These are phyloP conservation scores for Cunninghamia lanceolata DNA, from an alignment of 75 land plant species.

Conservation along the genomic window DNA sequence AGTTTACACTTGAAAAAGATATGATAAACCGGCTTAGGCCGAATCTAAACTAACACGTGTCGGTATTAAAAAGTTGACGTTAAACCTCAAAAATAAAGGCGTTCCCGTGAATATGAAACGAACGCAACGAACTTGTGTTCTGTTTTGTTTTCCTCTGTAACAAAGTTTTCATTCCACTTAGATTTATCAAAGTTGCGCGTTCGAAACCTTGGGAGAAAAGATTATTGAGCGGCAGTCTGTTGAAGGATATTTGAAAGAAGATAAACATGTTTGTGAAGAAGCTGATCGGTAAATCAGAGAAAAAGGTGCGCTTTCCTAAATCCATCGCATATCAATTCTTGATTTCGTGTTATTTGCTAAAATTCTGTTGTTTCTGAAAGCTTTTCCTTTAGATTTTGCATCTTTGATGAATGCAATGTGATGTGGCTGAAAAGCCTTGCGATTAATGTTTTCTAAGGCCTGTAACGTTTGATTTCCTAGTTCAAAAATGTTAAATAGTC, in stretches of 20 bases:
- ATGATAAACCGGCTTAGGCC: too few species aligned
- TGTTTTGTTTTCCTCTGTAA: not conserved
- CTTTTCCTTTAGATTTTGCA: not conserved
- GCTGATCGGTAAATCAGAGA: slow-evolving; percentile 8
- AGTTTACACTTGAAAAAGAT: too few species aligned
- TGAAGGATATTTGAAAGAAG: not conserved
- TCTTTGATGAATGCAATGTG: not conserved
- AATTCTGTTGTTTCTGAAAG: not conserved
- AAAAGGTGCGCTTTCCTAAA: not conserved
- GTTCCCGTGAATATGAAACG: too few species aligned
- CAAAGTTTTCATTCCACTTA: not conserved
- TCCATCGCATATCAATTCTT: not conserved
- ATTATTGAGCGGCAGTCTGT: not conserved
- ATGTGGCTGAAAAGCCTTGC: not conserved
- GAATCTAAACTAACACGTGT: too few species aligned
- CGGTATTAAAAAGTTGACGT: too few species aligned
- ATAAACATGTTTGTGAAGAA: slow-evolving; percentile 10
- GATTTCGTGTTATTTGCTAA: not conserved
- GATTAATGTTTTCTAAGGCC: not conserved
- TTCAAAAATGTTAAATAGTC: not conserved
- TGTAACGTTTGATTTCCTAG: not conserved
- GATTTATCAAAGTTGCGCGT: not conserved
- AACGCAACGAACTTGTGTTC: too few species aligned
- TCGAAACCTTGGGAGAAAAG: not conserved
- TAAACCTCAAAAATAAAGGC: too few species aligned